These are phyloP conservation scores for Ceratocystis ficicola DNA, from an alignment of 2,329 filamentous ascomycete species.

Conservation along the genomic window DNA sequence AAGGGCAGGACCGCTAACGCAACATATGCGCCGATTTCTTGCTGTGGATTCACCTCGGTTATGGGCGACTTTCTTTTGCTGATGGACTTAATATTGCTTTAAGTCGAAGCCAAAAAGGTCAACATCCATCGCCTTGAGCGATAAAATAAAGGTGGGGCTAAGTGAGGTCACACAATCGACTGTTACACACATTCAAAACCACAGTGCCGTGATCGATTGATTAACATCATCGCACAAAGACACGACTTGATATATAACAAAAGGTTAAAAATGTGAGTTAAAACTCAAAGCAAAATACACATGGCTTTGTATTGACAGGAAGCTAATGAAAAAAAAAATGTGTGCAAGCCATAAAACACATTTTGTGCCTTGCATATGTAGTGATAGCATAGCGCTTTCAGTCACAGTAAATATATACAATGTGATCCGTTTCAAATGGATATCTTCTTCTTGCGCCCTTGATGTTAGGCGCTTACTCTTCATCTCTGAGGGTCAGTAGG, in stretches of 20 bases:
- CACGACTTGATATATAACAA: not conserved
- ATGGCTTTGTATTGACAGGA: slow-evolving; percentile 3
- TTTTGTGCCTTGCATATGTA: not conserved
- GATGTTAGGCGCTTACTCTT: not conserved
- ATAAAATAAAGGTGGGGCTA: not conserved
- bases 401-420: slow-evolving; percentile 2
- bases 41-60: not conserved
- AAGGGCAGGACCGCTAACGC: no score
- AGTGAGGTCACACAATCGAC: not conserved
- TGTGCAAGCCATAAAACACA: not conserved
- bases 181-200: not conserved
- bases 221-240: not conserved
- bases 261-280: not conserved
- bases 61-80: not conserved
- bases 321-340: not conserved
- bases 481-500: not conserved
- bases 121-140: not conserved
- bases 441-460: no score
- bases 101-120: not conserved
- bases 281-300: not conserved
- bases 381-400: not conserved
- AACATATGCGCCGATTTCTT: not conserved
- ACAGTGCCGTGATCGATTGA: no score
- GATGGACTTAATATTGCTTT: not conserved
- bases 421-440: not conserved